phyloP scores from a whole-genome alignment of 2,329 filamentous ascomycete species.

The Lachnellula arida region DNA sequence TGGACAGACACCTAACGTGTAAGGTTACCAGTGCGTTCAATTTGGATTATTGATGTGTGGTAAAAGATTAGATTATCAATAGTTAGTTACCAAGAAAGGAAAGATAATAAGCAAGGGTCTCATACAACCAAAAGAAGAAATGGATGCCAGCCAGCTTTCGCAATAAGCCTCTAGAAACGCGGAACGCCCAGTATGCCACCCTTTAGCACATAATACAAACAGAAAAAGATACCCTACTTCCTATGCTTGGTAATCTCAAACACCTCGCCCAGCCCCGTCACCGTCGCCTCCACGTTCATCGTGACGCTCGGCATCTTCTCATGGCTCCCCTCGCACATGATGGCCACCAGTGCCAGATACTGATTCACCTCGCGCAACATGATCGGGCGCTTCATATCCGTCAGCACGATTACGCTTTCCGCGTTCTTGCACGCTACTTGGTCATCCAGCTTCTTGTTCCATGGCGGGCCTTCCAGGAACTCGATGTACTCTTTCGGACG shows the following conservation, averaged over 20 bases:
- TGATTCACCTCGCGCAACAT: constrained; percentile 66
- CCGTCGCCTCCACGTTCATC: constrained; percentile 80
- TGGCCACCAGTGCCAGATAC: constrained; percentile 76
- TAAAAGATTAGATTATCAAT: no score
- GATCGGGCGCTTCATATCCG: constrained; percentile 56
- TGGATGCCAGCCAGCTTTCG: no score
- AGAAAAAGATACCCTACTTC: constrained; percentile 15
- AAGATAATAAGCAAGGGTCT: no score
- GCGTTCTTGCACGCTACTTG: constrained; percentile 62
- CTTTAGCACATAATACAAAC: background rate
- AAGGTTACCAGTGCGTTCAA: no score
- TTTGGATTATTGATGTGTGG: no score
- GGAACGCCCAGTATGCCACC: background rate
- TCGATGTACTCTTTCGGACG: constrained; percentile 51
- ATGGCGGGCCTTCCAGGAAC: constrained; percentile 54
- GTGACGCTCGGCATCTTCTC: constrained; percentile 81
- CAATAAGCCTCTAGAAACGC: background rate
- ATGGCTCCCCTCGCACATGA: constrained; percentile 81
- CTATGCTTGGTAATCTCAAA: constrained; percentile 66
- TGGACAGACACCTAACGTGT: no score
- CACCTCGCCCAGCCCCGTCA: constrained; percentile 73
- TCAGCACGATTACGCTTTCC: constrained; percentile 64
- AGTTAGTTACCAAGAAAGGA: no score
- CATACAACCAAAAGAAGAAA: no score
- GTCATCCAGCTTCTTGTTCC: constrained; percentile 58